Evolutionary conservation across 2,329 filamentous ascomycete species (phyloP).

Genomic region (Fusarium sp.): DNA sequence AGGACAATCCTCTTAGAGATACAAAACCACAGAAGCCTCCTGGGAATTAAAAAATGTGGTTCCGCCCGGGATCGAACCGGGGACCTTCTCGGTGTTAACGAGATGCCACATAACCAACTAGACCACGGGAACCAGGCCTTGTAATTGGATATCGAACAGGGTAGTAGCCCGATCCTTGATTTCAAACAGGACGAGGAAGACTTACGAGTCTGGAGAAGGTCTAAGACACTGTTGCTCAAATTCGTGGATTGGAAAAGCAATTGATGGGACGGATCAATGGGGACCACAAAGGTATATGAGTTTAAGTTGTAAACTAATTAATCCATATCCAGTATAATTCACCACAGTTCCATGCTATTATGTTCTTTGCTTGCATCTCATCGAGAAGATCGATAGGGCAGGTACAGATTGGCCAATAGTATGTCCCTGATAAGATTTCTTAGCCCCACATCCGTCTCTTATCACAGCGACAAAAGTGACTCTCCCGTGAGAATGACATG

Average conservation of each 20-base stretch:
- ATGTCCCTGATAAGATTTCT: accelerated
- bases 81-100: not conserved
- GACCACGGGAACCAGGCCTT: not conserved
- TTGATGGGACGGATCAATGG: accelerated
- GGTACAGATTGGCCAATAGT: too few species aligned
- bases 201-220: accelerated
- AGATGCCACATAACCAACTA: conserved; percentile 1
- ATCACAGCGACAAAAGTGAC: not conserved
- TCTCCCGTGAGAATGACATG: not conserved
- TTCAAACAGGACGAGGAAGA: accelerated
- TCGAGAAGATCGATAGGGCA: too few species aligned
- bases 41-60: not conserved
- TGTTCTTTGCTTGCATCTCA: too few species aligned
- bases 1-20: too few species aligned
- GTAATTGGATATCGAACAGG: accelerated
- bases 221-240: too few species aligned
- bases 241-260: too few species aligned
- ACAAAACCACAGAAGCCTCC: too few species aligned
- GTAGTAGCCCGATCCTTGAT: accelerated
- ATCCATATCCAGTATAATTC: too few species aligned
- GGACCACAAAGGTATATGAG: not conserved
- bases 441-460: not conserved
- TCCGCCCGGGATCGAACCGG: not conserved
- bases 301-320: too few species aligned
- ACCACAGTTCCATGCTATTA: too few species aligned